Base-by-base conservation (phyloP, 768 basidiomycete species). In the Pleurotus salmoneostramineus region DNA sequence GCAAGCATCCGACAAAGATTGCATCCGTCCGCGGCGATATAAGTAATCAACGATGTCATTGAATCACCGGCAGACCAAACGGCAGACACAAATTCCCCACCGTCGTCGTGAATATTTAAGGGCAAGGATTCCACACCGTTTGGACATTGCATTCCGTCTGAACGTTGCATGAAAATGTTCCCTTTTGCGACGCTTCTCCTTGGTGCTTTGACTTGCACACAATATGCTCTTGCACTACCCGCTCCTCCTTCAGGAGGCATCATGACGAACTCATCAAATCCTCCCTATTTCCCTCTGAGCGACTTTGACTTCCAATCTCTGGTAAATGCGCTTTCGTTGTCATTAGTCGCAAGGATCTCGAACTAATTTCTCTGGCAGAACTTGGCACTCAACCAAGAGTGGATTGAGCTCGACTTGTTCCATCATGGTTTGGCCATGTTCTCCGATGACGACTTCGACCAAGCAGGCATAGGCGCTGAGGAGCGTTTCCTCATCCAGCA, bases 351-450 rank as follows among this genome's bases (percentile, higher is more conserved):
- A 56, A 31, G 17, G 49, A 21, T n/a, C n/a, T 45, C 10, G 3
- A 2, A 15, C 44, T 6, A 2, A 45, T 17, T 47, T 27, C 17
- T 52, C 31, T 14, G 3, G 42, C 57, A 80, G 77, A 77, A 81
- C 60, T 70, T 87, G 42, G 85, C 74, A 0, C 67, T 87, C n/a
- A 79, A 84, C 65, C 84, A 85, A 71, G 84, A 86, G 68, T 80
- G 74, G 65, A 82, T 88, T 60, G 84, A 87, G 64, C 73, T 80
- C 60, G 82, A 84, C 60, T 69, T 84, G 6, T 85, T 86, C 75
- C 73, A 84, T 63, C 72, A 79, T 58, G 84, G 80, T 27, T 75
- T 85, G 6, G 75, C 76, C 11, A 62, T 65, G 44, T 88, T 90
- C 72, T 78, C 78, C 3, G 72, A 59, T 0, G 71, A 77, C 31